A percentile compares a stretch with the other conserved stretches of the same genome.
Evolutionary conservation across 176 grass and related monocot genomes (phyloP).

Genomic region (Avena sativa): DNA sequence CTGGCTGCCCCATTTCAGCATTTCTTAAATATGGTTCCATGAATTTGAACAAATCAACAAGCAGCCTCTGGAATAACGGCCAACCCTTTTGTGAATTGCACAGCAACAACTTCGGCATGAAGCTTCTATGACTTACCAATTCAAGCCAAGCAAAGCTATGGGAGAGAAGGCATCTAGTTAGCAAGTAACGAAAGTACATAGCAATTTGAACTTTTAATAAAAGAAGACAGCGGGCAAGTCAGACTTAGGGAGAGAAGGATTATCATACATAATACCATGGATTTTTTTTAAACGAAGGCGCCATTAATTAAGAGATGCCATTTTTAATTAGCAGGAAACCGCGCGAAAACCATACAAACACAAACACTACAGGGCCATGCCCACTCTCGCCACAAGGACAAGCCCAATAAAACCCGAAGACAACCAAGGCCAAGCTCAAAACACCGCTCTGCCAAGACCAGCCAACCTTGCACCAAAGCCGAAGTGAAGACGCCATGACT

Average conservation of each 20-base stretch:
- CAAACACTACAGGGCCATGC: no score
- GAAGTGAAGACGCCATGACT: no score
- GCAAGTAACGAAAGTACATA: neutral
- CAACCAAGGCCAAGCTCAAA: no score
- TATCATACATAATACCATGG: neutral
- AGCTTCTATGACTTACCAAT: conserved; percentile 89
- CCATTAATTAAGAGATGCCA: no score
- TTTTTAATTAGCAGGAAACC: no score
- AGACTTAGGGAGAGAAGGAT: neutral
- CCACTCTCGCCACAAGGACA: no score
- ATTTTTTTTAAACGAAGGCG: no score
- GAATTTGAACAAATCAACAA: conserved; percentile 97
- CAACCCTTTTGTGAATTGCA: conserved; percentile 90
- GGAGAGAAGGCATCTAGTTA: conserved; percentile 17
- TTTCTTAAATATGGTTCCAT: conserved; percentile 96
- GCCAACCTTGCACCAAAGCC: no score
- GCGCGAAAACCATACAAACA: no score
- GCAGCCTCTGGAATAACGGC: conserved; percentile 91
- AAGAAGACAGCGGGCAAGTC: neutral
- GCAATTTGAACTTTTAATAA: neutral
- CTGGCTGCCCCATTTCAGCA: conserved; percentile 77
- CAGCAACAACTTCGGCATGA: conserved; percentile 88
- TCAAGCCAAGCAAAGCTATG: conserved; percentile 98
- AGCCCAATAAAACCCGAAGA: no score
- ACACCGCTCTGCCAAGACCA: no score